Evolutionary conservation across 495 filamentous ascomycete genomes (phyloP).

Genomic region (Aspergillus sparsus): DNA sequence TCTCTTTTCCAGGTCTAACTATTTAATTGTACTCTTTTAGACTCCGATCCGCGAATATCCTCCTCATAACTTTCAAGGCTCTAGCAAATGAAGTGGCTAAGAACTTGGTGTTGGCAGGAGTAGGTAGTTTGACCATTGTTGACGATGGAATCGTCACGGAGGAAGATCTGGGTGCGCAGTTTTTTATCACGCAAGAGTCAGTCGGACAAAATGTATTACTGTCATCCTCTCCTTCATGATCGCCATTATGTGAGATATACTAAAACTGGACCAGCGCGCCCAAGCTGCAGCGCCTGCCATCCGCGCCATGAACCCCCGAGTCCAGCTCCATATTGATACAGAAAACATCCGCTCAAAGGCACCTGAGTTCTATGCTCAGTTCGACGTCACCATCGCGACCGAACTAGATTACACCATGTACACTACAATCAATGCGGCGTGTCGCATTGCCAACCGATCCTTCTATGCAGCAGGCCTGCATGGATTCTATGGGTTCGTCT

Average conservation of each 20-base stretch:
- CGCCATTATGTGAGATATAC: neutral
- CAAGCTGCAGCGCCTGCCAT: slow-evolving; percentile 77
- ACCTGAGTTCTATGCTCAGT: slow-evolving; percentile 70
- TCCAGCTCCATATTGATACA: slow-evolving; percentile 70
- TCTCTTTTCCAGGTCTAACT: no score
- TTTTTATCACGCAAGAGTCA: slow-evolving; percentile 73
- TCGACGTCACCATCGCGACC: slow-evolving; percentile 89
- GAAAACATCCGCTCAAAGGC: slow-evolving; percentile 62
- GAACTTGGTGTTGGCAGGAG: slow-evolving; percentile 93
- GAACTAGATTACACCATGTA: slow-evolving; percentile 74
- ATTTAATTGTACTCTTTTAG: slow-evolving; percentile 37
- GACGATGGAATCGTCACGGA: slow-evolving; percentile 77
- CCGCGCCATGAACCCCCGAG: slow-evolving; percentile 85
- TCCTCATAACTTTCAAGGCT: slow-evolving; percentile 83
- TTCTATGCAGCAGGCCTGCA: slow-evolving; percentile 90
- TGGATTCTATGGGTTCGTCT: slow-evolving; percentile 92
- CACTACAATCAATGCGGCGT: slow-evolving; percentile 76
- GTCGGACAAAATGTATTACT: slow-evolving; percentile 72
- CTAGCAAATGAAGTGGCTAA: slow-evolving; percentile 96
- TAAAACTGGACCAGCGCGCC: slow-evolving; percentile 60
- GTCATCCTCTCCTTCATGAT: neutral
- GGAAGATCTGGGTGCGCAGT: slow-evolving; percentile 83
- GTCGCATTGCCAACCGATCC: slow-evolving; percentile 68
- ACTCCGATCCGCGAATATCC: slow-evolving; percentile 86
- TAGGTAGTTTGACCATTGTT: slow-evolving; percentile 86